Evolutionary conservation across 73 alveolate species (phyloP), one percentile per base, ranked within the genome.

Genomic region (Effrenium voratum): DNA sequence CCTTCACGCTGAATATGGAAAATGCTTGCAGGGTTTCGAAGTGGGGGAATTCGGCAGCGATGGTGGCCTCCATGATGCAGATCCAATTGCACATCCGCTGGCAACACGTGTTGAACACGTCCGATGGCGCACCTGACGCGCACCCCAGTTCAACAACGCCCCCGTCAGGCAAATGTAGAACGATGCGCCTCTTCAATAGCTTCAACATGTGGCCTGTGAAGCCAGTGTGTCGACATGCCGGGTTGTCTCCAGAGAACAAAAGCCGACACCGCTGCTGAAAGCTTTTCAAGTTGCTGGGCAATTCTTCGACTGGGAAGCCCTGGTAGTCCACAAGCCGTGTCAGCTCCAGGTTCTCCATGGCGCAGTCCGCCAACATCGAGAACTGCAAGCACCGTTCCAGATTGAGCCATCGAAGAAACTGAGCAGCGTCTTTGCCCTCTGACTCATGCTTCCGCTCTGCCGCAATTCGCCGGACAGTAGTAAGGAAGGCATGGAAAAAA

Each of bases 291-390:
- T 15, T 15, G 5, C n/a, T 5, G 24, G 66, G 47, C 30, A 86
- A 26, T 2, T 83, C 93, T 36, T 83, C 93, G 41, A 83, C n/a
- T 8, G 93, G 93, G 24, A 83, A 83, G 43, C 93, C 93, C 43
- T 83, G 77, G 57, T 34, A 83, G 76, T 83, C 93, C 36, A 83
- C 34, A 10, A 83, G 52, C 26, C 93, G 30, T 19, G 77, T 83
- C 77, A 83, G 41, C 55, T 6, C 36, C 38, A 83, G 77, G 45
- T 83, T 83, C 77, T 83, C 79, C 1, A 50, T n/a, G 66, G 93
- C 93, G 24, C 77, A 83, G 40, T 83, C 93, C 5, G 57, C 76
- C 36, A 83, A 49, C 93, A 83, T 83, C 12, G 77, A 75, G 28
- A 83, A 13, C 40, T 83, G 93, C 5, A 83, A 38, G 4, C 49